Percentiles rank a stretch among this genome's conserved stretches.
phyloP scores from a whole-genome alignment of 352 stramenopile genomes.

The Phytophthora nicotianae region DNA sequence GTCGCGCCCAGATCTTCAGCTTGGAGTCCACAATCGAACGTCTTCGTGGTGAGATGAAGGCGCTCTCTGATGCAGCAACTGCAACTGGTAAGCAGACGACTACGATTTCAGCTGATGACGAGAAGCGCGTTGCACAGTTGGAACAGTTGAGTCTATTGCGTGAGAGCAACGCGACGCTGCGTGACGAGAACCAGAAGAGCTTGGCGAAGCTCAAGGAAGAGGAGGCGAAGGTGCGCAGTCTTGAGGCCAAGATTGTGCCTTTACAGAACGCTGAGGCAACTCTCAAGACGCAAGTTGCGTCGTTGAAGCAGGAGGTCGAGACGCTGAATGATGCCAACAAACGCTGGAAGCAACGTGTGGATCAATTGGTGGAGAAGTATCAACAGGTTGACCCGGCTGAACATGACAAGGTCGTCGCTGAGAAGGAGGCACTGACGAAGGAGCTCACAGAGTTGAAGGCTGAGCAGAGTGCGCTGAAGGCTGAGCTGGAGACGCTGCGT shows the following conservation, averaged over 20 bases:
- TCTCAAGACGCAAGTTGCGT: constrained; percentile 58
- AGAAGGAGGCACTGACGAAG: constrained; percentile 58
- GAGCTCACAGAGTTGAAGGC: constrained; percentile 52
- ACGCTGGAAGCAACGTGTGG: constrained; percentile 80
- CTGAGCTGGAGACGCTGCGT: constrained; percentile 55
- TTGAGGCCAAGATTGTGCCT: constrained; percentile 62
- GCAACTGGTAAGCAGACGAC: constrained; percentile 17
- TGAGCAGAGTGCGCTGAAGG: constrained; percentile 43
- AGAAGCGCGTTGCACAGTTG: constrained; percentile 67
- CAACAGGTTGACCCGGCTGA: constrained; percentile 79
- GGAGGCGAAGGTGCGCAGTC: constrained; percentile 46
- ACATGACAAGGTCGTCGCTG: constrained; percentile 68
- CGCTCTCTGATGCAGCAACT: constrained; percentile 25
- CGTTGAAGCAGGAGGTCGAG: constrained; percentile 66
- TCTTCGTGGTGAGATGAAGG: constrained; percentile 67
- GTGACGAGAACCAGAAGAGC: constrained; percentile 72
- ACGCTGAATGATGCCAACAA: constrained; percentile 68
- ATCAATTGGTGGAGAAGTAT: constrained; percentile 85
- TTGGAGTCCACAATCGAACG: constrained; percentile 66
- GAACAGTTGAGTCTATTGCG: constrained; percentile 78
- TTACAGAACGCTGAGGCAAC: constrained; percentile 48
- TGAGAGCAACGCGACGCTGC: constrained; percentile 81
- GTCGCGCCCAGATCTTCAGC: constrained; percentile 52
- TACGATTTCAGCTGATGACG: constrained; percentile 26
- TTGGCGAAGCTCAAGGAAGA: constrained; percentile 57